Conservation (phyloP, 2,329 filamentous ascomycete genomes). For the Plectosphaerella cucumerina region DNA sequence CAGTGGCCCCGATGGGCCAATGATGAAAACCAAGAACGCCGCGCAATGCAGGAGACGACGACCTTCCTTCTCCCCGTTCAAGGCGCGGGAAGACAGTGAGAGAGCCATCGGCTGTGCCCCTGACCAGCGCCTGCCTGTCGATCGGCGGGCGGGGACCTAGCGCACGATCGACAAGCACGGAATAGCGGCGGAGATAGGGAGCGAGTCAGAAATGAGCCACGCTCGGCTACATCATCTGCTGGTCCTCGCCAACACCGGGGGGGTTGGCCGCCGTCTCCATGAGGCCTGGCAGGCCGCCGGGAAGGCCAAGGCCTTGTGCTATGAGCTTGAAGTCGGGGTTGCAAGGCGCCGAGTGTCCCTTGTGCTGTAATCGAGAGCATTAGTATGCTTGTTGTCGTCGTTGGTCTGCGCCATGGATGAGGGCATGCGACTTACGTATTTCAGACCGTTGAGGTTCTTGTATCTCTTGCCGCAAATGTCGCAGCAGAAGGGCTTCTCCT, state of each 20-base stretch:
- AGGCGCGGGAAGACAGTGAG: background rate
- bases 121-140: too few species aligned
- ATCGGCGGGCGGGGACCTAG: too few species aligned
- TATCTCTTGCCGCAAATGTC: conserved; percentile 97
- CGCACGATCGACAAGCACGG: too few species aligned
- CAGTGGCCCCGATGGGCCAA: background rate
- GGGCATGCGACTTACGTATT: conserved; percentile 64
- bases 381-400: conserved; percentile 21
- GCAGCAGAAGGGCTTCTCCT: conserved; percentile 98
- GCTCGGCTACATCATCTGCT: conserved; percentile 18
- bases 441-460: conserved; percentile 97
- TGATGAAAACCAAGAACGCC: conserved; percentile 1
- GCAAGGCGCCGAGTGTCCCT: conserved; percentile 81
- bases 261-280: conserved; percentile 23
- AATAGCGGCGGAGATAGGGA: background rate
- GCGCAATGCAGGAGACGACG: background rate
- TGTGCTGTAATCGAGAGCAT: conserved; percentile 47
- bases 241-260: conserved; percentile 42
- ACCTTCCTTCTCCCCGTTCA: background rate
- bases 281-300: conserved; percentile 18
- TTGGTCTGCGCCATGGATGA: background rate
- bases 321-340: conserved; percentile 69
- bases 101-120: too few species aligned
- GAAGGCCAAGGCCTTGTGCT: conserved; percentile 38
- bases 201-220: background rate